Conservation (phyloP, 225 moss, liverwort and hornwort species). For the Bryoerythrophyllum caledonicum region DNA sequence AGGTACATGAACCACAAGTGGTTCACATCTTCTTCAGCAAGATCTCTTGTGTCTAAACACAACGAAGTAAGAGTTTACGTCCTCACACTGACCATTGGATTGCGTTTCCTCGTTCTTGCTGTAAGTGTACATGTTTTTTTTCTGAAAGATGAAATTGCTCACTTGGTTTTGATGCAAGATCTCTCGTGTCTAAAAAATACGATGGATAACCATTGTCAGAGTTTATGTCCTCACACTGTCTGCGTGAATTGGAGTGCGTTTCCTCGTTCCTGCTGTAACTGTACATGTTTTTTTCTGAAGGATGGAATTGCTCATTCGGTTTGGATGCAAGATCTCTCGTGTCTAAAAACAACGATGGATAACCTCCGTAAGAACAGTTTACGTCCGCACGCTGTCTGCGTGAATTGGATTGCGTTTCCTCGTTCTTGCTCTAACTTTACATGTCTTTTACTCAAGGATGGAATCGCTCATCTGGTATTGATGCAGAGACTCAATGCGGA, state of each 20-base stretch:
- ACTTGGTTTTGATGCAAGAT: too few relatives aligned
- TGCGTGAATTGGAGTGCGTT: too few relatives aligned
- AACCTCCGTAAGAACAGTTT: neutral
- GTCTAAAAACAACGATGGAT: neutral
- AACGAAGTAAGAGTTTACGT: neutral
- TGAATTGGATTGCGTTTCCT: too few relatives aligned
- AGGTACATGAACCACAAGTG: constrained; percentile 35
- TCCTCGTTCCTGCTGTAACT: too few relatives aligned
- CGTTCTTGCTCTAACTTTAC: neutral
- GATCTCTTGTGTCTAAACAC: neutral
- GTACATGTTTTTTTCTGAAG: too few relatives aligned
- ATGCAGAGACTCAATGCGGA: constrained; percentile 57
- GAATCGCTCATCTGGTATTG: neutral
- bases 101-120: neutral
- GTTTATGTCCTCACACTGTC: too few relatives aligned
- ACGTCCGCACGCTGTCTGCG: neutral
- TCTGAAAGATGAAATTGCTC: neutral
- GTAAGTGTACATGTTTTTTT: neutral
- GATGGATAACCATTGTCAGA: too few relatives aligned
- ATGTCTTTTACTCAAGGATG: too few relatives aligned
- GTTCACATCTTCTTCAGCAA: neutral
- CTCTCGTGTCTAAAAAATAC: too few relatives aligned
- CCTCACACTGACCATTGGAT: neutral
- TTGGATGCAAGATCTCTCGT: neutral
- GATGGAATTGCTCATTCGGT: too few relatives aligned